Evolutionary conservation across 2,329 filamentous ascomycete species (phyloP), one percentile per base, ranked within the genome.

Genomic region (Penicillium sp.): DNA sequence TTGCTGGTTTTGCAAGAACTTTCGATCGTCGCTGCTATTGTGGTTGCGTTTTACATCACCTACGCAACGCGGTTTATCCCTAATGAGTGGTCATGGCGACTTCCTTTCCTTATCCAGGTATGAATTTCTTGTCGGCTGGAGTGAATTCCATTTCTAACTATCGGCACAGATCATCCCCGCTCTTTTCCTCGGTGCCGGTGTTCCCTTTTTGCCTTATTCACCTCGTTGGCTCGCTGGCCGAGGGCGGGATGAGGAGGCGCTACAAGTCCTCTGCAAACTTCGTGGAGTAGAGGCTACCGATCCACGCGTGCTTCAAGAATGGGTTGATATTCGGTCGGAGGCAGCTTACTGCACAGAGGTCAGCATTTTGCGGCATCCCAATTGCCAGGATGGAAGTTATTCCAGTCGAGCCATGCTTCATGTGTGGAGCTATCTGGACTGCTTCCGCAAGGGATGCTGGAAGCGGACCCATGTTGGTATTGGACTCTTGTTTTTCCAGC

Each of bases 11-110:
- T 81, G 4, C 75, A 81, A 53, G 72, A 78, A 45, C 69, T 81
- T 52, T 71, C 67, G 46, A 80, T 81, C 47, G 76, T 79, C 11
- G 65, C 72, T 18, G 78, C 80, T 77, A 52, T 60, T 21, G 75
- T 82, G 3, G 70, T 82, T 22, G 77, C 80, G 1, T 84, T 77
- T 61, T 84, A 79, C 77, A 80, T 81, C 36, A 80, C 79, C 0
- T 84, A 82, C 52, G 81, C 75, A 0, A 83, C 80, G 0, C 67
- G 72, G 5, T 70, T 72, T 56, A 74, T 81, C 39, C 55, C 67
- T 0, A 63, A 72, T 31, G 72, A 78, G 63, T 72, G 70, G 65
- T 68, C 77, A 10, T 54, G 51, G 40, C 54, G 54, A 4, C 43
- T 56, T n/a, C 54, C 54, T 9, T 56, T 56, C 13, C 14, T 53